Base-by-base conservation (phyloP, 306 rosid species). In the Pueraria montana region DNA sequence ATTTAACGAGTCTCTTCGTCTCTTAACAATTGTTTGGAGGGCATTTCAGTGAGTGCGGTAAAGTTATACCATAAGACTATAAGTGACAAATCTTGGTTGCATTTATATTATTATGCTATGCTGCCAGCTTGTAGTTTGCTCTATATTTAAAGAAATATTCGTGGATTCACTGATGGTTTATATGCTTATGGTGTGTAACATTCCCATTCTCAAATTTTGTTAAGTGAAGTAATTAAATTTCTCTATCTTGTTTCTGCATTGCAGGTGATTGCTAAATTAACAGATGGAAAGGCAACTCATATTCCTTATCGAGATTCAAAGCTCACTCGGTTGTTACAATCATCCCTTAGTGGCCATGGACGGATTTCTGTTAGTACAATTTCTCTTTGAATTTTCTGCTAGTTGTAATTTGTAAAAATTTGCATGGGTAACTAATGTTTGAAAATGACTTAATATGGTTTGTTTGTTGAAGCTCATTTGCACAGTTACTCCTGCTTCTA, bases 341-440 rank as follows among this genome's bases (percentile, higher is more conserved):
- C 98, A 50, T 94, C 98, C 52, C 91, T 94, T 61, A 91, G 98
- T 62, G 98, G 98, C 67, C 95, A 94, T 77, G 98, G 98, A 63
- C 94, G 94, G 68, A 91, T 92, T 58, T 94, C 97, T 87, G 98
- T 94, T 68, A 89, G 96, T 85, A 50, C 67, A 69, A 52, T 50
- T 73, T 53, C 50, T 69, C 14, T 80, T 40, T 49, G 5, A 80
- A 49, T 27, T 56, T 63, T 77, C 23, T 17, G 74, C 58, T 56
- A 27, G 59, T 20, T 80, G 46, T 32, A 34, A 65, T 65, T 77
- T 4, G 27, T 74, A 45, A 11, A 56, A 12, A 53, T 17, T 76
- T 36, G 27, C 20, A 52, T 40, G 46, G 55, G 42, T 76, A 46
- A 24, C 61, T 18, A 59, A 76, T 76, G 24, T 61, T 76, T 71